A percentile compares a stretch with the other conserved stretches of the same genome.
Evolutionary conservation across 2,329 filamentous ascomycete species (phyloP).

Genomic region (Orbilia brochopaga): DNA sequence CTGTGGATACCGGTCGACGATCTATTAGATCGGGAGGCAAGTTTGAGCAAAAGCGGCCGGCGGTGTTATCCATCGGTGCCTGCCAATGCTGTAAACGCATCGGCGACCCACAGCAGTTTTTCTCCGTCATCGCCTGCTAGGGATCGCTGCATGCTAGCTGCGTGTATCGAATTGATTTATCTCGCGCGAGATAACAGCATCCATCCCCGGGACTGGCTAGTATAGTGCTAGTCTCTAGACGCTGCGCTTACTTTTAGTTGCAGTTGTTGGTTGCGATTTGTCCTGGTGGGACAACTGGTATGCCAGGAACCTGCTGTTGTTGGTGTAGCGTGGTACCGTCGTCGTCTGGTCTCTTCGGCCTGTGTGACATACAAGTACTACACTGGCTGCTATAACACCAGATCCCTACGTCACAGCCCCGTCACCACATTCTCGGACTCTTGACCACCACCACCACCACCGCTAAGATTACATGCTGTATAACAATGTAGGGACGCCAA

Average conservation of each 20-base stretch:
- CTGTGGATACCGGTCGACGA: too few species aligned
- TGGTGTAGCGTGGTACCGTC: background rate
- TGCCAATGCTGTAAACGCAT: background rate
- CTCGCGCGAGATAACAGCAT: background rate
- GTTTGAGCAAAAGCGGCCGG: background rate
- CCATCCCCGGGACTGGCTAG: too few species aligned
- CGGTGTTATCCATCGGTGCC: background rate
- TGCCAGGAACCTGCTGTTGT: background rate
- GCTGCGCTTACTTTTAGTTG: too few species aligned
- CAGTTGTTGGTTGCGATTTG: too few species aligned
- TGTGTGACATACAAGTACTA: background rate
- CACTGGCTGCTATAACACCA: background rate
- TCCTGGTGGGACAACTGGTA: too few species aligned
- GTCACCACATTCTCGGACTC: background rate
- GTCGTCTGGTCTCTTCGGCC: too few species aligned
- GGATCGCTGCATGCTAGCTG: background rate
- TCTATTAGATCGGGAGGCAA: too few species aligned
- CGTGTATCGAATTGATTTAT: background rate
- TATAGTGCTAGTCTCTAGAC: too few species aligned
- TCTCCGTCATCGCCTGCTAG: background rate
- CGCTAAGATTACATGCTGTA: too few species aligned
- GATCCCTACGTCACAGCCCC: background rate
- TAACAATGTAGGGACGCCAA: conserved; percentile 8
- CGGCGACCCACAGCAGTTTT: background rate
- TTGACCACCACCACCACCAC: background rate